Evolutionary conservation across 75 land plant species (phyloP).

Genomic region (Picea glauca): DNA sequence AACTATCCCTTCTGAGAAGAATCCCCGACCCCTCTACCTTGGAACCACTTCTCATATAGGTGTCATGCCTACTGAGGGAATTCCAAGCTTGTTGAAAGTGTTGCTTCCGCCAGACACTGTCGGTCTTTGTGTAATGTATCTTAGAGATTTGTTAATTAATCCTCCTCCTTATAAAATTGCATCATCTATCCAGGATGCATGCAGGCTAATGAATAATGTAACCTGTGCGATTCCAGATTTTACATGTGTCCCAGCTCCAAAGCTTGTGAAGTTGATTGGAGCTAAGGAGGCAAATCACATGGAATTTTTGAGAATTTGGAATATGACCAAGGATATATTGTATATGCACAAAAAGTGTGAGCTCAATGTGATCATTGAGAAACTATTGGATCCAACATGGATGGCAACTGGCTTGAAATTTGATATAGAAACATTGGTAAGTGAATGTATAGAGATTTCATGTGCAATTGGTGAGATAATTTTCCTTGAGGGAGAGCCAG

Average conservation of each 20-base stretch:
- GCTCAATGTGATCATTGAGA: constrained; percentile 45
- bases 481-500: constrained; percentile 50
- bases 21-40: constrained; percentile 76
- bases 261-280: constrained; percentile 85
- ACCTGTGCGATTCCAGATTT: constrained; percentile 86
- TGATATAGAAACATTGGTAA: constrained; percentile 18
- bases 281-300: constrained; percentile 79
- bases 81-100: constrained; percentile 83
- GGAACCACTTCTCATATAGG: constrained; percentile 90
- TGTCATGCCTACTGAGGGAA: constrained; percentile 76
- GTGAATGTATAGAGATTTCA: constrained; percentile 52
- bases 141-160: constrained; percentile 36
- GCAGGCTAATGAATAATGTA: constrained; percentile 57
- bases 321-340: constrained; percentile 67
- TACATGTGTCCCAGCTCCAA: constrained; percentile 78
- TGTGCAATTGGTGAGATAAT: constrained; percentile 50
- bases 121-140: constrained; percentile 36
- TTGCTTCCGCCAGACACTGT: constrained; percentile 66
- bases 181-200: constrained; percentile 62
- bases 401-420: constrained; percentile 68
- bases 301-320: constrained; percentile 74
- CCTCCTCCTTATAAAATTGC: constrained; percentile 74
- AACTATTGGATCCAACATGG: constrained; percentile 76
- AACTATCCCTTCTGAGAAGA: constrained; percentile 45
- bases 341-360: constrained; percentile 45